These are phyloP conservation scores for Mycosphaerella sp. DNA, from an alignment of 2,329 filamentous ascomycete species.

Conservation along the genomic window DNA sequence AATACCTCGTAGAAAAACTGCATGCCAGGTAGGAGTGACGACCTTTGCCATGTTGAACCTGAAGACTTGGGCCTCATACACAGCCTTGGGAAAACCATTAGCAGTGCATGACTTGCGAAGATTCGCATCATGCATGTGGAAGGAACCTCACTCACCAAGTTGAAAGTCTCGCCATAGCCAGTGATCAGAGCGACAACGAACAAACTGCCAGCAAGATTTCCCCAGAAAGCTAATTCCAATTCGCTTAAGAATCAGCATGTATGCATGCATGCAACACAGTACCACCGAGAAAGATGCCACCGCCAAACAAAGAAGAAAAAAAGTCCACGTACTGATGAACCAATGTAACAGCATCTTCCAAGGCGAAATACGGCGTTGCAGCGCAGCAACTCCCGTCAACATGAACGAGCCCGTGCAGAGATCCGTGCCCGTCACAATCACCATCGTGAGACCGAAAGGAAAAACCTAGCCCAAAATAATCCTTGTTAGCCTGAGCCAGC, in stretches of 20 bases:
- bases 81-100: slow-evolving; percentile 17
- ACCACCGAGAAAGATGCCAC: background rate
- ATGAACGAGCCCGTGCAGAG: slow-evolving; percentile 33
- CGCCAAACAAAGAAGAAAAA: background rate
- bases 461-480: no score
- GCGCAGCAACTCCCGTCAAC: slow-evolving; percentile 41
- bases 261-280: background rate
- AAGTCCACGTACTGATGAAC: slow-evolving; percentile 19
- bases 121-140: no score
- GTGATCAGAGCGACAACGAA: slow-evolving; percentile 31
- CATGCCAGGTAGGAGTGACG: slow-evolving; percentile 45
- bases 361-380: slow-evolving; percentile 37
- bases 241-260: background rate
- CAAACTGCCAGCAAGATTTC: slow-evolving; percentile 31
- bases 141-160: slow-evolving; percentile 14
- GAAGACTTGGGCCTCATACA: slow-evolving; percentile 43
- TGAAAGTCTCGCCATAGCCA: slow-evolving; percentile 32
- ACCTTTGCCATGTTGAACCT: slow-evolving; percentile 47
- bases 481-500: no score
- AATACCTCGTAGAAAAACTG: slow-evolving; percentile 51
- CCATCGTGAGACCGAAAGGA: slow-evolving; percentile 32
- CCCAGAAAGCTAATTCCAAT: slow-evolving; percentile 27
- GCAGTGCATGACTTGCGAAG: no score
- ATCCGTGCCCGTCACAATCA: slow-evolving; percentile 34
- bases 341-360: slow-evolving; percentile 27